These are phyloP conservation scores for Trichomonas vaginalis DNA, from an alignment of 208 protist genomes.

Conservation along the genomic window DNA sequence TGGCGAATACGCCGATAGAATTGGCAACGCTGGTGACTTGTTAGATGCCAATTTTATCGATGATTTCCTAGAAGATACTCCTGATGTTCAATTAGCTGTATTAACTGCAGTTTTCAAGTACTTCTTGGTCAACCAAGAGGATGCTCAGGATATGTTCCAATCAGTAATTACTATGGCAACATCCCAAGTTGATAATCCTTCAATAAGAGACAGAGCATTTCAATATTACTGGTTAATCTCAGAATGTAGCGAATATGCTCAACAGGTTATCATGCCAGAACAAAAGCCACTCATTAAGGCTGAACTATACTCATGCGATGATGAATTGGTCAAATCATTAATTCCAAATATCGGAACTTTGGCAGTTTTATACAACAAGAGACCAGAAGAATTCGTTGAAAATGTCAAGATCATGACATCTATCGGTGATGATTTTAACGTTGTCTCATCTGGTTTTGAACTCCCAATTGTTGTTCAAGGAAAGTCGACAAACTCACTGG, in stretches of 20 bases:
- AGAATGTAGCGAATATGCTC: not conserved
- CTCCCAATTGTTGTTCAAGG: not conserved
- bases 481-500: not conserved
- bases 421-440: not conserved
- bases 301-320: not conserved
- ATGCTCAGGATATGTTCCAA: not conserved
- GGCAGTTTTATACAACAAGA: not conserved
- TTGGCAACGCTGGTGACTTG: conserved; percentile 75
- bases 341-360: not conserved
- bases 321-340: not conserved
- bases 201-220: not conserved
- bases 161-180: not conserved
- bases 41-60: conserved; percentile 47
- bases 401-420: not conserved
- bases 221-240: not conserved
- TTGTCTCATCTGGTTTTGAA: not conserved
- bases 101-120: conserved; percentile 1
- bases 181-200: not conserved
- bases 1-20: conserved; percentile 72
- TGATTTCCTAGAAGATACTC: not conserved
- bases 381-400: not conserved
- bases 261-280: not conserved
- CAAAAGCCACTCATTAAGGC: not conserved
- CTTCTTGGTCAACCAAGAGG: not conserved
- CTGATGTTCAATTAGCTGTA: not conserved